Base-by-base conservation (phyloP, 345 rosid genomes). In the Aegle marmelos region DNA sequence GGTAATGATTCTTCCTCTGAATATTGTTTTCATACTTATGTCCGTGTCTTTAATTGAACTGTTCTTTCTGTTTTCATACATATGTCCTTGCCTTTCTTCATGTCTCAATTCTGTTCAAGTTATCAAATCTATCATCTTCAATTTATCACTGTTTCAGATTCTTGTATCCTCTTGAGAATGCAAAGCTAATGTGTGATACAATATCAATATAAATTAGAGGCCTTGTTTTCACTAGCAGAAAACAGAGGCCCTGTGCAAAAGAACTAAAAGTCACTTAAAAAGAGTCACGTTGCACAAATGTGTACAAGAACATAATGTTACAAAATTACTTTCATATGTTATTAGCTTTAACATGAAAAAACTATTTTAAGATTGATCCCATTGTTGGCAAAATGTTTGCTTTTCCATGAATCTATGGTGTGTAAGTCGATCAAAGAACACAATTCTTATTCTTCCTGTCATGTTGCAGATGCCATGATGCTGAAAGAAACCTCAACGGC, bases 391-490 rank as follows among this genome's bases (percentile, higher is more conserved):
- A 11, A 60, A 60, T 9, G 31, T 27, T 2, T 11, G 64, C 27
- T 10, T 33, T 65, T 65, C 53, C 19, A 39, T 24, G 34, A 61
- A n/a, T 39, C 54, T 53, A 41, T 25, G 24, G 68, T 64, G 39
- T n/a, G 33, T 6, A 64, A 19, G 21, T 31, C 7, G 41, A 53
- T 64, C 41, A 6, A 31, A 64, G n/a, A 64, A 31, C 24, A 30
- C 39, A 2, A 64, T 17, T 9, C 57, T 41, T 31, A 36, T 63
- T 13, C 33, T 50, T 61, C 24, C 6, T 50, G 21, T 50, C 56
- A 2, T 80, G 22, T 73, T 82, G 69, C 86, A 91, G 93, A 74
- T 91, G 95, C 82, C 85, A 82, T 80, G 88, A 74, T 61, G 57
- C 25, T 31, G 87, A 88, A 80, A 70, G 70, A 37, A 76, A 75